A percentile compares a stretch with the other conserved stretches of the same genome.
These are phyloP conservation scores for Knufia fluminis DNA, from an alignment of 2,329 filamentous ascomycete species.

Conservation along the genomic window DNA sequence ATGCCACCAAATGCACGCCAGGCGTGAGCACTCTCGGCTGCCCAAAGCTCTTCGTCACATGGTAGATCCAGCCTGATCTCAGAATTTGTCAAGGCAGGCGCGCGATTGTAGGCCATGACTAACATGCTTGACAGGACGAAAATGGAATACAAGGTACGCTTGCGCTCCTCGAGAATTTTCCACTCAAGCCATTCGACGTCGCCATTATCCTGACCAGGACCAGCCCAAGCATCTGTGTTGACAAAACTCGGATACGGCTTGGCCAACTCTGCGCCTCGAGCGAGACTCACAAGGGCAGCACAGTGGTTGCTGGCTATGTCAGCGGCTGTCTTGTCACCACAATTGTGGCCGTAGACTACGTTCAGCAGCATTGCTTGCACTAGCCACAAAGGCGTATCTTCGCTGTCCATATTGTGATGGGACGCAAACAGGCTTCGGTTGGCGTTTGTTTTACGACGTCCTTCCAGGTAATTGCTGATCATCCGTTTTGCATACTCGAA, in stretches of 20 bases:
- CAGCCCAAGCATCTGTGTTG: slow-evolving; percentile 35
- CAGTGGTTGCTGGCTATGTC: slow-evolving; percentile 91
- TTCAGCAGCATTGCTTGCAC: slow-evolving; percentile 96
- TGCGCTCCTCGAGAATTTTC: slow-evolving; percentile 82
- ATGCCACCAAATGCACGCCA: slow-evolving; percentile 72
- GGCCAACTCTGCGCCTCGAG: slow-evolving; percentile 74
- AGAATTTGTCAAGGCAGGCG: slow-evolving; percentile 84
- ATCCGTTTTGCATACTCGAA: slow-evolving; percentile 93
- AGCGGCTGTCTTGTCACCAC: slow-evolving; percentile 78
- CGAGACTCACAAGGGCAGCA: slow-evolving; percentile 80
- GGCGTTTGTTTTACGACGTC: slow-evolving; percentile 77
- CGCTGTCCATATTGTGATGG: slow-evolving; percentile 19
- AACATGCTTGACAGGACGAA: slow-evolving; percentile 86
- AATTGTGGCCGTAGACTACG: slow-evolving; percentile 91
- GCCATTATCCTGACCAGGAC: slow-evolving; percentile 36
- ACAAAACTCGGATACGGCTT: slow-evolving; percentile 33
- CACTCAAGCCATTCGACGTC: slow-evolving; percentile 78
- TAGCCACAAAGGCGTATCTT: slow-evolving; percentile 77
- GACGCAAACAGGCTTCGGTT: slow-evolving; percentile 47
- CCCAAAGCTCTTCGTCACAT: slow-evolving; percentile 86
- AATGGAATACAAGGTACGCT: slow-evolving; percentile 82
- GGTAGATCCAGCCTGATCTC: slow-evolving; percentile 84
- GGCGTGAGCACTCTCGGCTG: slow-evolving; percentile 68
- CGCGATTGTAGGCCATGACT: slow-evolving; percentile 86
- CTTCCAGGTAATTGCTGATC: slow-evolving; percentile 87